Base-by-base conservation (phyloP, 805 yeast species). In the Starmera quercuum region DNA sequence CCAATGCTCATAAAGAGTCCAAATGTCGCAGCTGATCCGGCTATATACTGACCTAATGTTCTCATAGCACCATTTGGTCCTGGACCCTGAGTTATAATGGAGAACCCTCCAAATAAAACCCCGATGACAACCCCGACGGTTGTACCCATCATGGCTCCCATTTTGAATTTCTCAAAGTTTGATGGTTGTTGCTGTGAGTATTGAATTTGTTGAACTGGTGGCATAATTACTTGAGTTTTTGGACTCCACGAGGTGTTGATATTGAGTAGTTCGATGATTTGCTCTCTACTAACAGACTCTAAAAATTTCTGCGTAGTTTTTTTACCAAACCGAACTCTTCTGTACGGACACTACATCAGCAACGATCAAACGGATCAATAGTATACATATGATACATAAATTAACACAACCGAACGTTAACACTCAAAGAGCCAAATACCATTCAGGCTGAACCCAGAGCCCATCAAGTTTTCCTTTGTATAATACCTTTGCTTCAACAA, bases 1-100 rank as follows among this genome's bases (percentile, higher is more conserved):
- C 98, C 97, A 45, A 90, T 83, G 29, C 95, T 83, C 97, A 90
- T 88, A 61, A 90, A 86, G 48, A 90, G 71, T 26, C 97, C 97
- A 61, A 92, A 90, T 9, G 97, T 90, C 31, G 94, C 96, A 3
- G 95, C 96, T 5, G 96, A 85, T 35, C 97, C 97, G 50, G 83
- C 80, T 61, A 92, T 88, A 62, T 88, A 92, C 63, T 90, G 95
- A 36, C 98, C 97, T 53, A 92, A 66, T 2, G 97, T 90, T 64
- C 95, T 80, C 79, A 92, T 83, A 37, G 85, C 85, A 36, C 99
- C 99, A 53, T 85, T 83, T 31, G 99, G 98, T 11, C 95, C 96
- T n/a, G 98, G 92, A 14, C 99, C 99, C 46, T 83, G 79, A 36
- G 87, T 88, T 44, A 86, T 59, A 46, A 94, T 82, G 38, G 96